Conservation (phyloP, 306 rosid genomes). For the Fragaria nilgerrensis region DNA sequence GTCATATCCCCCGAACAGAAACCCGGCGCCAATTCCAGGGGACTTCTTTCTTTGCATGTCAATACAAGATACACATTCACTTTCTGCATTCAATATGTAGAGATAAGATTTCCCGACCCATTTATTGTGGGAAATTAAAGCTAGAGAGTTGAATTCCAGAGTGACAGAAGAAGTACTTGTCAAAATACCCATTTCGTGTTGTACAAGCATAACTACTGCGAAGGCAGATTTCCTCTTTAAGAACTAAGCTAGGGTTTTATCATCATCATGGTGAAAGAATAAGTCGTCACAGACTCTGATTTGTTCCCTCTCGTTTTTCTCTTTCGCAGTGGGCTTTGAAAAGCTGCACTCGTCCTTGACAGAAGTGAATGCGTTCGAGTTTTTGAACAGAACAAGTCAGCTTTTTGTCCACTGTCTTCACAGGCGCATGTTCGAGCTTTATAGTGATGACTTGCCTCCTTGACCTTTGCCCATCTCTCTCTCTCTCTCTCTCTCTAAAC, state of each 20-base stretch:
- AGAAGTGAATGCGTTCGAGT: conserved; percentile 7
- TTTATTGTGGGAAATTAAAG: conserved; percentile 11
- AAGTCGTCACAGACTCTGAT: neutral
- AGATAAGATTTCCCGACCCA: conserved; percentile 25
- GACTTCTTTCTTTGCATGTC: conserved; percentile 9
- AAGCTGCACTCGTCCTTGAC: conserved; percentile 24
- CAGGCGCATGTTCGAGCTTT: conserved; percentile 29
- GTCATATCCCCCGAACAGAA: neutral
- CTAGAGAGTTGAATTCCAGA: conserved; percentile 4
- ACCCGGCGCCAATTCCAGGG: conserved; percentile 40
- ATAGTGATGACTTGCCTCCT: neutral
- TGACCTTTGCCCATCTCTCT: neutral
- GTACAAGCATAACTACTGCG: neutral
- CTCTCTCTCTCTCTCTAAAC: neutral
- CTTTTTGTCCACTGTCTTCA: conserved; percentile 21
- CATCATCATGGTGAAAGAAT: neutral
- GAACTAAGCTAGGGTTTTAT: neutral
- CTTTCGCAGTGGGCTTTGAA: neutral
- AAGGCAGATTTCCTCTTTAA: too few species aligned
- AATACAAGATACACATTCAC: conserved; percentile 25
- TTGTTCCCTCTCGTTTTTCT: neutral
- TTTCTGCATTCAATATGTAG: conserved; percentile 33
- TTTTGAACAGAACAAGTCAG: conserved; percentile 25
- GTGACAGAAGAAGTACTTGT: neutral
- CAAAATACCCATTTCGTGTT: neutral